Evolutionary conservation across 2,329 filamentous ascomycete genomes (phyloP).

Genomic region (Chaetomium sp.): DNA sequence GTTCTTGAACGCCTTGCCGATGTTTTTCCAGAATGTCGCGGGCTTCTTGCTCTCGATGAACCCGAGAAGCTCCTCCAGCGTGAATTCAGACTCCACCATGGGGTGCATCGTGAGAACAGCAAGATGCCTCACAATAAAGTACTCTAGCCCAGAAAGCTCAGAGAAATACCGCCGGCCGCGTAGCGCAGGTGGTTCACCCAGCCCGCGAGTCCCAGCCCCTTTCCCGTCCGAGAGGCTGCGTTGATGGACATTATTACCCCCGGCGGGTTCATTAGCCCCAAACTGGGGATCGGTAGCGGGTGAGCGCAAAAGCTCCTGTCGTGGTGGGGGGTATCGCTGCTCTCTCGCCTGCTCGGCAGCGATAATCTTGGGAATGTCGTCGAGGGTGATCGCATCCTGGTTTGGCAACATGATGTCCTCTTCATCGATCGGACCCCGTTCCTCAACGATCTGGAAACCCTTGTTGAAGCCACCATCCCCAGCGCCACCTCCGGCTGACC

Average conservation of each 20-base stretch:
- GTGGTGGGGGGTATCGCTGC: conserved; percentile 70
- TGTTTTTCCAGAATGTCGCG: conserved; percentile 95
- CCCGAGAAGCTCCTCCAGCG: conserved; percentile 84
- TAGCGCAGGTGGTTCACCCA: conserved; percentile 47
- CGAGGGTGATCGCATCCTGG: conserved; percentile 84
- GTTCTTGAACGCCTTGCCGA: conserved; percentile 92
- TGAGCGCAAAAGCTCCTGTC: conserved; percentile 58
- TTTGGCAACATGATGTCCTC: conserved; percentile 80
- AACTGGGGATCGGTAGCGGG: conserved; percentile 56
- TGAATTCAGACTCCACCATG: conserved; percentile 81
- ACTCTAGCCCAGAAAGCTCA: conserved; percentile 88
- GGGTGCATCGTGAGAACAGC: conserved; percentile 94
- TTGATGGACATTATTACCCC: conserved; percentile 58
- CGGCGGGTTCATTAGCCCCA: conserved; percentile 46
- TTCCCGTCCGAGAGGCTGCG: conserved; percentile 39
- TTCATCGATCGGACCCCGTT: conserved; percentile 62
- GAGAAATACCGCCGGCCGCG: conserved; percentile 82
- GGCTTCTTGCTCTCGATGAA: conserved; percentile 87
- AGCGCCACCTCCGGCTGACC: conserved; percentile 62
- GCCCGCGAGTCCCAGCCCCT: conserved; percentile 44
- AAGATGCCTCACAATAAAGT: conserved; percentile 93
- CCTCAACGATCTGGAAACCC: conserved; percentile 71
- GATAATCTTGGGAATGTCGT: conserved; percentile 93
- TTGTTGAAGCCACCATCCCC: conserved; percentile 49
- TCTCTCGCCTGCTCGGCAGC: conserved; percentile 85